Evolutionary conservation across 306 rosid genomes (phyloP).

Genomic region (Sicyos edulis): DNA sequence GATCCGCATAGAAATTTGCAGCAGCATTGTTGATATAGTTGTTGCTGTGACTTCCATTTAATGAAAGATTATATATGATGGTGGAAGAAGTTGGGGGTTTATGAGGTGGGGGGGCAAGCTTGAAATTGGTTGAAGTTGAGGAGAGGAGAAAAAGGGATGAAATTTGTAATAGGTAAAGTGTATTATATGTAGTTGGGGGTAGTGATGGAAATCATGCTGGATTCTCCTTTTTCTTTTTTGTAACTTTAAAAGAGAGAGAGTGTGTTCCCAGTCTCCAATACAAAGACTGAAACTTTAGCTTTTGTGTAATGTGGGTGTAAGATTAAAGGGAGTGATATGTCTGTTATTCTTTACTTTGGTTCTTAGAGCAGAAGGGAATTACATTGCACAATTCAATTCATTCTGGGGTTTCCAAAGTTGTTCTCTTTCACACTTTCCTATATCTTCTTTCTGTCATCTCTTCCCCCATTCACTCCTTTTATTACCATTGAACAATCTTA

Average conservation of each 20-base stretch:
- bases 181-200: constrained; percentile 40
- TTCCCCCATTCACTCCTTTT: constrained; percentile 21
- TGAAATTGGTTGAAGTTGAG: constrained; percentile 34
- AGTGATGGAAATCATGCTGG: constrained; percentile 64
- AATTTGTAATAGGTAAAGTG: constrained; percentile 1
- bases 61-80: constrained; percentile 6
- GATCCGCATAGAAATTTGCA: constrained; percentile 26
- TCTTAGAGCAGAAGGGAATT: constrained; percentile 50
- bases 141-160: constrained; percentile 28
- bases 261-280: constrained; percentile 91
- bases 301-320: constrained; percentile 29
- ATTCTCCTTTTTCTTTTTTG: constrained; percentile 7
- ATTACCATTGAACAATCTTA: background rate
- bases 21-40: constrained; percentile 5
- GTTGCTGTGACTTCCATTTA: background rate
- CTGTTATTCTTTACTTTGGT: constrained; percentile 49
- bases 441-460: constrained; percentile 58
- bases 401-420: constrained; percentile 19
- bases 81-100: background rate
- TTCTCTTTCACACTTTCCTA: constrained; percentile 83
- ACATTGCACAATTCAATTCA: background rate
- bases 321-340: constrained; percentile 32
- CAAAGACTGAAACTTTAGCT: constrained; percentile 88
- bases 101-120: background rate
- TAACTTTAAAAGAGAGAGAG: constrained; percentile 2